Evolutionary conservation across 192 early-diverging fungal genomes (phyloP).

Genomic region (Radiomyces spectabilis): DNA sequence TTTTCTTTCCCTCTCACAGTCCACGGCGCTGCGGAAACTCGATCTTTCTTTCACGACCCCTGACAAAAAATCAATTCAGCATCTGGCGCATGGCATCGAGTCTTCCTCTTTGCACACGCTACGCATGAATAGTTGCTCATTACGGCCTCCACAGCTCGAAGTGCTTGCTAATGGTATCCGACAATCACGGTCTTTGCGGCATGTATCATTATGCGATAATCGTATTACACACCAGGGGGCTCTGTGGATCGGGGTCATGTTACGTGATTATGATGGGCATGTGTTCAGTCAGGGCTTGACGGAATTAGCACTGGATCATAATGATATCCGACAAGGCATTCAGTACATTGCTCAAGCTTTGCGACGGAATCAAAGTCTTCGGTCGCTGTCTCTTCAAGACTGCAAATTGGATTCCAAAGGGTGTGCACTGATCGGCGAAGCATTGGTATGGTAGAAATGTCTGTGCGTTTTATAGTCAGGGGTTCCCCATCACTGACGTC

Average conservation of each 20-base stretch:
- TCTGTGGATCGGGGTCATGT: conserved; percentile 45
- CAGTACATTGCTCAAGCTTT: conserved; percentile 51
- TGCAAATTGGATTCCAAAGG: conserved; percentile 45
- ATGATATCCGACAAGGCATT: conserved; percentile 42
- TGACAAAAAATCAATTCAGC: conserved; percentile 61
- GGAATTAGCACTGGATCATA: conserved; percentile 29
- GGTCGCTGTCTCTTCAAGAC: conserved; percentile 29
- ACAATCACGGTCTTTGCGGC: conserved; percentile 26
- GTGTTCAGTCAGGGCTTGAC: conserved; percentile 20
- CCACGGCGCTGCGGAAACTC: conserved; percentile 51
- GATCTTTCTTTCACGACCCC: conserved; percentile 65
- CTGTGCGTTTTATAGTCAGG: neutral
- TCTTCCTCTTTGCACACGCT: conserved; percentile 2
- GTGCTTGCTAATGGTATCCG: conserved; percentile 32
- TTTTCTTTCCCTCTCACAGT: conserved; percentile 28
- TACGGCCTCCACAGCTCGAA: conserved; percentile 10
- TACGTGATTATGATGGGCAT: conserved; percentile 44
- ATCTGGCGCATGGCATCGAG: conserved; percentile 51
- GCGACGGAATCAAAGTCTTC: conserved; percentile 40
- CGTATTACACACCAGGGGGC: conserved; percentile 38
- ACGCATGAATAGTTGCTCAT: conserved; percentile 12
- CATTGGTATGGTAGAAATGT: conserved; percentile 31
- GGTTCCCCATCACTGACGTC: too few relatives aligned
- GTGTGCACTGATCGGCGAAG: conserved; percentile 36
- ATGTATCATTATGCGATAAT: conserved; percentile 39